phyloP scores from a whole-genome alignment of 164 flowering plant genomes.

The Chloranthus sessilifolius region DNA sequence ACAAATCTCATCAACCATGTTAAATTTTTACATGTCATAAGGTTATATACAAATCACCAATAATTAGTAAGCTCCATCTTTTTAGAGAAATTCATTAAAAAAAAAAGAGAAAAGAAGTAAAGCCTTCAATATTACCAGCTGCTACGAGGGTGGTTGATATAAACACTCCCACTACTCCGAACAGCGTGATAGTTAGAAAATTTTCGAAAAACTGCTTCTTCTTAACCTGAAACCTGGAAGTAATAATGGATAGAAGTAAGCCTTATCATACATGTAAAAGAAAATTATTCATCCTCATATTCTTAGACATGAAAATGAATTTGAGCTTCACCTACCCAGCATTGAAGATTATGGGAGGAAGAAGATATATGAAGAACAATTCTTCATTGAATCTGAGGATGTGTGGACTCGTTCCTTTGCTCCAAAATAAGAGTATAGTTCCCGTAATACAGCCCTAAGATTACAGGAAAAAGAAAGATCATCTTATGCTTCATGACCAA shows the following conservation, averaged over 20 bases:
- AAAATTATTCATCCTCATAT: background rate
- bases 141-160: constrained; percentile 57
- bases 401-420: constrained; percentile 73
- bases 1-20: no score
- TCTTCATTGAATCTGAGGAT: constrained; percentile 69
- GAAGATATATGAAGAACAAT: constrained; percentile 85
- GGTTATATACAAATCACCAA: no score
- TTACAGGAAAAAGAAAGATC: constrained; percentile 1
- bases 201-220: constrained; percentile 93
- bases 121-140: constrained; percentile 48
- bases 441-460: constrained; percentile 62
- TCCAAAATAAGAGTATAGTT: constrained; percentile 42
- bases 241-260: background rate
- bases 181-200: constrained; percentile 69
- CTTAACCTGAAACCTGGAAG: constrained; percentile 86
- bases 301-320: background rate
- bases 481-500: no score
- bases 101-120: background rate
- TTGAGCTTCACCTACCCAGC: constrained; percentile 55
- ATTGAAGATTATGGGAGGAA: constrained; percentile 96
- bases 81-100: background rate
- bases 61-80: background rate
- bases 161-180: constrained; percentile 86
- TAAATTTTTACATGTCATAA: no score
- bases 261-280: background rate